These are phyloP conservation scores for Cyclotella baltica DNA, from an alignment of 108 stramenopile species.

Conservation along the genomic window DNA sequence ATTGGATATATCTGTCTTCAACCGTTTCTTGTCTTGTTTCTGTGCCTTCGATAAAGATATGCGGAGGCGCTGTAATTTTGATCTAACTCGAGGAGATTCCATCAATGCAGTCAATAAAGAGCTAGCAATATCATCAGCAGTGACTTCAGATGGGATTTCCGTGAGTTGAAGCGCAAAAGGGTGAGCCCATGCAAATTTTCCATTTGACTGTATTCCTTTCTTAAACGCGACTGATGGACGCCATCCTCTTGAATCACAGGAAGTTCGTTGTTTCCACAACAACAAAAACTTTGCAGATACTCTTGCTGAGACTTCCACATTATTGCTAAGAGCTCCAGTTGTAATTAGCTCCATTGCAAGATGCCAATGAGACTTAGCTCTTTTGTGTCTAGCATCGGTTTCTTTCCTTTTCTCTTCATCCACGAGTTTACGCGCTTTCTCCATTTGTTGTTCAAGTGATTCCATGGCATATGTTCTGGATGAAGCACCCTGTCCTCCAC, in stretches of 20 bases:
- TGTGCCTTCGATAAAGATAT: neutral
- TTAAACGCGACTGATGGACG: neutral
- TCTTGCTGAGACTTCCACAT: conserved; percentile 7
- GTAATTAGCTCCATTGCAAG: conserved; percentile 58
- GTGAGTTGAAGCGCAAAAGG: neutral
- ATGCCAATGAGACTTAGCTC: conserved; percentile 60
- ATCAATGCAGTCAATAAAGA: neutral
- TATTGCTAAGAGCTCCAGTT: conserved; percentile 30
- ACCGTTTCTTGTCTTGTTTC: neutral
- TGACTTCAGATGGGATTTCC: conserved; percentile 12
- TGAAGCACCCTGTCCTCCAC: conserved; percentile 40
- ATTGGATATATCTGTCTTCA: neutral
- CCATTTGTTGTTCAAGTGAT: conserved; percentile 15
- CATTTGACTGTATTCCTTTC: conserved; percentile 2
- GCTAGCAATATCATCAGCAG: conserved; percentile 8
- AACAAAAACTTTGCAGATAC: conserved; percentile 2
- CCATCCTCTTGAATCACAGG: conserved; percentile 3
- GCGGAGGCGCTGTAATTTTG: neutral
- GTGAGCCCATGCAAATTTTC: conserved; percentile 15
- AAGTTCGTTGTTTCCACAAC: conserved; percentile 1
- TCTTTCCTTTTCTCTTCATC: conserved; percentile 15
- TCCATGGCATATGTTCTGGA: conserved; percentile 51
- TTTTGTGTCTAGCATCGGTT: conserved; percentile 4
- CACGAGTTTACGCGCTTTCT: conserved; percentile 15
- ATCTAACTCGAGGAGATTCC: neutral